Evolutionary conservation across 257 asterid species (phyloP), one percentile per base, ranked within the genome.

Genomic region (Solanum microdontum): DNA sequence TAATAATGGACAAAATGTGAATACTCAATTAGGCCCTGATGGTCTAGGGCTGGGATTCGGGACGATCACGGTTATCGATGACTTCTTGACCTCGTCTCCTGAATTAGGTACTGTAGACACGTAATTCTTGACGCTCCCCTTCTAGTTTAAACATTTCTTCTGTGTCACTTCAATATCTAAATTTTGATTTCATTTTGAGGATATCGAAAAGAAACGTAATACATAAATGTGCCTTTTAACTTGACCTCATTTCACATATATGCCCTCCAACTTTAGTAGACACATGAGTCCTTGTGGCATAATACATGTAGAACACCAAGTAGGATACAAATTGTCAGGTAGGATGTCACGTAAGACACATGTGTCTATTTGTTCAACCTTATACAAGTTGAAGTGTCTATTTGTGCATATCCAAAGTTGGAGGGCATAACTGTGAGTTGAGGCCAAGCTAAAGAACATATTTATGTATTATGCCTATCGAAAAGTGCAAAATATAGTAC

Each of bases 11-110:
- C 88, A 87, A 21, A 34, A 55, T 2, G 45, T 70, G n/a, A 62
- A 88, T 14, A 37, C 89, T 26, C 93, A 88, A 72, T 19, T 92
- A 15, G 94, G 92, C 34, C 89, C 92, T 30, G 94, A 92, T 77
- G 92, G 93, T 10, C 66, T 92, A 83, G 94, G 94, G 72, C 92
- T 92, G 0, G 93, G 93, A 11, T 92, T 92, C 58, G 94, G 94
- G 33, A 92, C 94, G 14, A 92, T 92, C n/a, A 92, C 94, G 3
- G 93, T 92, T 45, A 92, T 91, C 2, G 94, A 92, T 72, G 94
- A 92, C 75, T 86, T 88, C 55, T 48, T 92, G 90, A 92, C 94
- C 10, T 77, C 90, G 13, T 85, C 91, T 7, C 93, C 93, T 7
- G 93, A 90, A 73, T 75, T 92, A 66, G 91, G 92, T 82, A 82